phyloP scores from a whole-genome alignment of 2,329 filamentous ascomycete genomes.

The Clarireedia monteithiana region DNA sequence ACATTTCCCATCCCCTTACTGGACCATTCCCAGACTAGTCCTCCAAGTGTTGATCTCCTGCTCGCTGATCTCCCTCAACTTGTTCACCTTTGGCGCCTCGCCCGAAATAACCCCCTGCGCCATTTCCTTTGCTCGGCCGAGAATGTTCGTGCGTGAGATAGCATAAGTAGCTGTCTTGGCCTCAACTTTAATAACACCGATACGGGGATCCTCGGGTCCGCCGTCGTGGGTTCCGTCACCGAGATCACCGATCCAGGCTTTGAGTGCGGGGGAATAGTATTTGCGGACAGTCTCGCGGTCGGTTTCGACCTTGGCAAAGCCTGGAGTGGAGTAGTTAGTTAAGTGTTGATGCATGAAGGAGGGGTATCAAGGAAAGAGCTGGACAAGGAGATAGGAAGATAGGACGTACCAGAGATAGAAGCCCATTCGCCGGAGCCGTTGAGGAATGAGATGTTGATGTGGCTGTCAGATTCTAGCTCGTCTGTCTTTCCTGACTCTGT shows the following conservation, averaged over 20 bases:
- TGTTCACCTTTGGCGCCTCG: slow-evolving; percentile 64
- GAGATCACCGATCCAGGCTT: slow-evolving; percentile 81
- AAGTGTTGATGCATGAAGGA: too few relatives aligned
- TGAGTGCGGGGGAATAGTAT: slow-evolving; percentile 65
- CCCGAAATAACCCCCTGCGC: slow-evolving; percentile 70
- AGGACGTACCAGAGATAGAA: slow-evolving; percentile 62
- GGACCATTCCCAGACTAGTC: slow-evolving; percentile 4
- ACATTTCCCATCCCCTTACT: not conserved
- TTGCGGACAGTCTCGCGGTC: slow-evolving; percentile 63
- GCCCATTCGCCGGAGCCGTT: slow-evolving; percentile 76
- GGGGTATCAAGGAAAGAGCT: not conserved
- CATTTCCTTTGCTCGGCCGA: slow-evolving; percentile 61
- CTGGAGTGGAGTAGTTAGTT: not conserved
- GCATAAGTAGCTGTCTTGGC: slow-evolving; percentile 67
- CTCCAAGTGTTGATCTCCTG: slow-evolving; percentile 42
- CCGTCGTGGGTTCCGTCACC: slow-evolving; percentile 80
- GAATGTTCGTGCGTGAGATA: slow-evolving; percentile 50
- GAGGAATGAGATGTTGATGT: slow-evolving; percentile 78
- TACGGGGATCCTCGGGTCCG: slow-evolving; percentile 70
- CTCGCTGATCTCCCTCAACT: slow-evolving; percentile 64
- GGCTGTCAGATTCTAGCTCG: slow-evolving; percentile 63
- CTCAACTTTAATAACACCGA: slow-evolving; percentile 73
- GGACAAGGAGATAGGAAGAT: not conserved
- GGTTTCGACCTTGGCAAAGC: slow-evolving; percentile 43
- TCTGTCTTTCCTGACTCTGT: slow-evolving; percentile 83